Percentiles rank a stretch among this genome's conserved stretches.
phyloP scores from a whole-genome alignment of 73 alveolate genomes.

The Paramecium pentaurelia region DNA sequence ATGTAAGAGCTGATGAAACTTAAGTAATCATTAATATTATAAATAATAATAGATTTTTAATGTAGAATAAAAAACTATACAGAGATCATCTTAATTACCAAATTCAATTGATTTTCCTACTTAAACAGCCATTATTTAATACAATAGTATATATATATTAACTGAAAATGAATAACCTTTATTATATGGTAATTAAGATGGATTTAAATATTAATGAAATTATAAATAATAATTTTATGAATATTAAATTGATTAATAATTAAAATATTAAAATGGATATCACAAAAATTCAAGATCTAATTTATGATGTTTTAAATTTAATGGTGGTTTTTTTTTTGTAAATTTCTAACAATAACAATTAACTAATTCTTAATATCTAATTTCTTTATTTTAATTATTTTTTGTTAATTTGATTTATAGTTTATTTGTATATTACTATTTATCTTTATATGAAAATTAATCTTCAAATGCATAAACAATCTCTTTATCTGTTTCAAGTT shows the following conservation, averaged over 20 bases:
- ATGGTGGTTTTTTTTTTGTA: not conserved
- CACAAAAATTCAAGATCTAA: conserved; percentile 1
- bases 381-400: not conserved
- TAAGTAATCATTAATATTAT: not conserved
- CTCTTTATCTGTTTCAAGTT: not conserved
- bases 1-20: conserved; percentile 7
- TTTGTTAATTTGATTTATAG: not conserved
- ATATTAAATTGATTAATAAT: not conserved
- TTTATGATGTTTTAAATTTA: not conserved
- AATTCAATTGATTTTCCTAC: not conserved
- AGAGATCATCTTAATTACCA: not conserved
- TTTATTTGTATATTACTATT: not conserved
- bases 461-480: not conserved
- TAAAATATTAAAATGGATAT: not conserved
- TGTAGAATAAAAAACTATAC: not conserved
- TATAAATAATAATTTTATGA: not conserved
- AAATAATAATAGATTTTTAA: not conserved
- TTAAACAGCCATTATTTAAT: not conserved
- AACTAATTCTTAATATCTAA: not conserved
- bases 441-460: not conserved
- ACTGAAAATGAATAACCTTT: not conserved
- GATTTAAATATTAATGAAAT: not conserved
- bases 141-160: not conserved
- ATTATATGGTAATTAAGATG: not conserved
- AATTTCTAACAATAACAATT: not conserved